Evolutionary conservation across 176 grass and related monocot species (phyloP), one percentile per base, ranked within the genome.

Genomic region (Musa schizocarpa): DNA sequence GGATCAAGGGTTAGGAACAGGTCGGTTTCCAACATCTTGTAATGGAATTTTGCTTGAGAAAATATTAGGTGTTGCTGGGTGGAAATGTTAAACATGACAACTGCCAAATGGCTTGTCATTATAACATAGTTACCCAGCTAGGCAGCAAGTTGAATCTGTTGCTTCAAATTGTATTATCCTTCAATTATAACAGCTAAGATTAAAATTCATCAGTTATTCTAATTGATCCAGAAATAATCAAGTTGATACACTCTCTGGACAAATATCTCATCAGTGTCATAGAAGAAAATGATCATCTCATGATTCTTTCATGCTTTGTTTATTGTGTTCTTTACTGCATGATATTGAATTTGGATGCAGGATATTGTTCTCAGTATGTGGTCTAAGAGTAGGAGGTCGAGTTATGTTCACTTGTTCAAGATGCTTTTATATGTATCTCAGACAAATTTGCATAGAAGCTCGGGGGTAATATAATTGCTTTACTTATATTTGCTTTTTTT

Each of bases 401-500:
- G 83, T 97, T 53, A 65, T 80, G 79, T 79, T 2, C 1, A 17
- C 23, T 65, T 82, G 69, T 73, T 75, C 74, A 11, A 71, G 17
- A 74, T 79, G 50, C 50, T 79, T 25, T 25, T 10, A 22, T 55
- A 16, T 53, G 20, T 66, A 71, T 54, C 12, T 65, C 20, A 63
- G 19, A 67, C 52, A 70, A 62, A 23, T 78, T 76, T 65, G 26
- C 73, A 43, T 48, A 54, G 56, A 76, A 24, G 17, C 88, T 69
- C 77, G 77, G 56, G 27, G 85, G 63, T 85, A 71, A 76, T 71
- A 79, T 73, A 24, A 71, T 56, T 90, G 66, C 78, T 56, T 72
- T 58, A 52, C 29, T 12, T 24, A 21, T 65, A 65, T 11, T 3
- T 65, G 63, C 21, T 27, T 65, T 24, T 11, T 11, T 11, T 65